phyloP scores from a whole-genome alignment of 805 yeast genomes.

The Isabelozyma pseudorhagii region DNA sequence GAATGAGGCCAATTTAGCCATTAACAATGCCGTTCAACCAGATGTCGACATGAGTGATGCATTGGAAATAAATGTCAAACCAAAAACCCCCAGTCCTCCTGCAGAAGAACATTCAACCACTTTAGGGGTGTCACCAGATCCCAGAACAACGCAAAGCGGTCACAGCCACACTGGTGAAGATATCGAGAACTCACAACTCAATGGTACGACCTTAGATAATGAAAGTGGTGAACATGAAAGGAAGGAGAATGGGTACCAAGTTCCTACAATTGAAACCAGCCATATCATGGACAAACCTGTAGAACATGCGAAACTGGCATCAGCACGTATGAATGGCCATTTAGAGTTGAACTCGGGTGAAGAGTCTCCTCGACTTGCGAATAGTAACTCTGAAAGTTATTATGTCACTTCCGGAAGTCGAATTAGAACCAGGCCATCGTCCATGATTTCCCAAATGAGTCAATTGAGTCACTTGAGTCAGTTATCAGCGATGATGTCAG shows the following conservation, averaged over 20 bases:
- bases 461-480: slow-evolving; percentile 41
- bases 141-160: background rate
- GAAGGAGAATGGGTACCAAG: no score
- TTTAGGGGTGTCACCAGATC: background rate
- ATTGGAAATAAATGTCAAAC: slow-evolving; percentile 3
- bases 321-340: background rate
- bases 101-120: background rate
- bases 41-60: background rate
- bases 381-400: slow-evolving; percentile 5
- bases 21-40: background rate
- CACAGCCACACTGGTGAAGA: background rate
- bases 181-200: background rate
- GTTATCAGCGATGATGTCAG: slow-evolving; percentile 40
- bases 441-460: slow-evolving; percentile 38
- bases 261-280: no score
- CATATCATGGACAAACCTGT: no score
- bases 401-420: slow-evolving; percentile 1
- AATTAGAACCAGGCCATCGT: slow-evolving; percentile 32
- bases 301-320: no score
- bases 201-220: background rate
- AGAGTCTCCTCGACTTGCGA: slow-evolving; percentile 1
- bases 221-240: background rate
- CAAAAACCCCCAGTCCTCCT: slow-evolving; percentile 1
- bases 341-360: background rate
- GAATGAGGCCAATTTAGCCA: background rate